A percentile compares a stretch with the other conserved stretches of the same genome.
phyloP scores from a whole-genome alignment of 2,329 filamentous ascomycete genomes.

The Conoideocrella luteorostrata region DNA sequence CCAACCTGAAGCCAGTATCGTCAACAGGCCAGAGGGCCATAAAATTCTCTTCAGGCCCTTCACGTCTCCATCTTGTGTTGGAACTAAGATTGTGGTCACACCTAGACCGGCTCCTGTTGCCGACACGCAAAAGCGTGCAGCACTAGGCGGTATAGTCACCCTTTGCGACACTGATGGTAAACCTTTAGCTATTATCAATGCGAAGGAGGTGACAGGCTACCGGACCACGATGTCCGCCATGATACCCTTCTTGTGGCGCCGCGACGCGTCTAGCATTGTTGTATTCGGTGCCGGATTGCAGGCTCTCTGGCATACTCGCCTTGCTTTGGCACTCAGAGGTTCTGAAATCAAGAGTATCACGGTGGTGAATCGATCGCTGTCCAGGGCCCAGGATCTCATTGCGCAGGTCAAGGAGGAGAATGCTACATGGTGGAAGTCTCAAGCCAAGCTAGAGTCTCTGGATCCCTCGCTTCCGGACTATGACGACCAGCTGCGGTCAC shows the following conservation, averaged over 20 bases:
- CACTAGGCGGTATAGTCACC: neutral
- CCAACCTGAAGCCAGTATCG: neutral
- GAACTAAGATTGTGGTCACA: neutral
- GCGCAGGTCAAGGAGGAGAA: neutral
- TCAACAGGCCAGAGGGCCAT: neutral
- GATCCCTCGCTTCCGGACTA: neutral
- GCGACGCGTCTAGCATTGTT: constrained; percentile 40
- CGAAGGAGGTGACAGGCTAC: constrained; percentile 61
- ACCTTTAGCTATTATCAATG: constrained; percentile 50
- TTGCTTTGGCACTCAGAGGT: constrained; percentile 49
- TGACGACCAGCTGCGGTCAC: neutral
- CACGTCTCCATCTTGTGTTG: neutral
- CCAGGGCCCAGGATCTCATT: neutral
- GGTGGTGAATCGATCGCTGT: neutral
- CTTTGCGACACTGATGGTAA: neutral
- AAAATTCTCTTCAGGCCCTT: neutral
- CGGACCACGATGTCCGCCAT: constrained; percentile 59
- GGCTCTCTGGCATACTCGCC: constrained; percentile 64
- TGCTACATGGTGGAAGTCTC: neutral
- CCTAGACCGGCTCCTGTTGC: neutral
- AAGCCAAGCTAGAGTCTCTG: neutral
- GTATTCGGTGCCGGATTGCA: constrained; percentile 66
- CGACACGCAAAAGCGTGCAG: neutral
- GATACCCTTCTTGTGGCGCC: constrained; percentile 44
- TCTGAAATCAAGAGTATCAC: constrained; percentile 14